Evolutionary conservation across 163 green algal genomes (phyloP).

Genomic region (Chloromonas sp.): DNA sequence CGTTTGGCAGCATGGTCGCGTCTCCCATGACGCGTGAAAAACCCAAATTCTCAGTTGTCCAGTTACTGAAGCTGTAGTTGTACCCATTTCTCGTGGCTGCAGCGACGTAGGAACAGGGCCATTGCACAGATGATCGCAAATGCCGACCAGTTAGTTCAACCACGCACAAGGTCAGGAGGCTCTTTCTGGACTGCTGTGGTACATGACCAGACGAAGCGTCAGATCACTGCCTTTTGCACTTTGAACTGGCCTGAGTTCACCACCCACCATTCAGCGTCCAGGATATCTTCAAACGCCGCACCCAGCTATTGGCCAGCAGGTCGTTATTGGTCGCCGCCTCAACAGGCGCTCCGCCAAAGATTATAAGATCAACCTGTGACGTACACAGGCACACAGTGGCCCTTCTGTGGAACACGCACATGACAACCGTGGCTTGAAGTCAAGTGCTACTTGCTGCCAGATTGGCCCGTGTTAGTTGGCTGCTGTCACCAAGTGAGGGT

Average conservation of each 20-base stretch:
- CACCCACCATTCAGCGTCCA: neutral
- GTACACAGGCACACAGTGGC: neutral
- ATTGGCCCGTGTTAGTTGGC: too few relatives aligned
- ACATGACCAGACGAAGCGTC: neutral
- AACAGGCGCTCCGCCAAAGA: constrained; percentile 22
- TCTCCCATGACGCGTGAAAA: constrained; percentile 10
- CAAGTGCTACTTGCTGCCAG: too few relatives aligned
- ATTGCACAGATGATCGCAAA: neutral
- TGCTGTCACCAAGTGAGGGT: neutral
- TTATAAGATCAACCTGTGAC: constrained; percentile 16
- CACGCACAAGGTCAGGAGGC: neutral
- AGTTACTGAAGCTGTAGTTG: constrained; percentile 14
- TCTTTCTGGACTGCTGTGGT: neutral
- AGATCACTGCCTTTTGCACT: neutral
- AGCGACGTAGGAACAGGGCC: too few relatives aligned
- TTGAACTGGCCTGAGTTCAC: neutral
- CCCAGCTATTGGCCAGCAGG: neutral
- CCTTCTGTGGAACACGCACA: neutral
- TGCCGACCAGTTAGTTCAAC: neutral
- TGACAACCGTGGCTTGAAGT: neutral
- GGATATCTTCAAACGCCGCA: neutral
- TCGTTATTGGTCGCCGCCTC: neutral
- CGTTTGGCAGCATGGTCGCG: constrained; percentile 9
- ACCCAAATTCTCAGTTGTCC: constrained; percentile 9
- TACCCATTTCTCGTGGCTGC: neutral